Base-by-base conservation (phyloP, 108 stramenopile genomes). In the Cyclotella distinguenda region DNA sequence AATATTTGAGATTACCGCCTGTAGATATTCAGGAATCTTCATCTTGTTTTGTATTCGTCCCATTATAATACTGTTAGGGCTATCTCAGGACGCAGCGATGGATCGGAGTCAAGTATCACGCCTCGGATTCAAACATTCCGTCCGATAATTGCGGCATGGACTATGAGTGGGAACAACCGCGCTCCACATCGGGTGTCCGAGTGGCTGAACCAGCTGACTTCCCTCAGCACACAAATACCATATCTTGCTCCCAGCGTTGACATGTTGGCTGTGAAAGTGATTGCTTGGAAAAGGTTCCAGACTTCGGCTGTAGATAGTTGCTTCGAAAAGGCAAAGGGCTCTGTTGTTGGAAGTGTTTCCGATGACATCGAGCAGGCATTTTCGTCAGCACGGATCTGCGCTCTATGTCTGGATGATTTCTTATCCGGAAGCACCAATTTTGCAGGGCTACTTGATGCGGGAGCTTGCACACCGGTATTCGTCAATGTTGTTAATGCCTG, bases 61-160 rank as follows among this genome's bases (percentile, higher is more conserved):
- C n/a, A n/a, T n/a, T n/a, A n/a, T n/a, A n/a, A n/a, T n/a, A n/a
- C n/a, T n/a, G n/a, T n/a, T n/a, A n/a, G n/a, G n/a, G n/a, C n/a
- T n/a, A n/a, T n/a, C n/a, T n/a, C n/a, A n/a, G n/a, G n/a, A n/a
- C n/a, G n/a, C n/a, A n/a, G n/a, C 22, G 38, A 38, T 35, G 7
- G 45, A 54, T 22, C 32, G 51, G 22, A 58, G 57, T 32, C 42
- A 32, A 26, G 49, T 72, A 5, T 61, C 15, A 19, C 50, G 5
- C 60, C 53, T 16, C 70, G 82, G 9, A 19, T 80, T 8, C 67
- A 84, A 25, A 83, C 85, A 19, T 86, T 89, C 46, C 78, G 84
- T 44, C 91, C 91, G 8, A 85, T 88, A 55, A 32, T 91, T 27
- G 84, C 84, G 15, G 78, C 87, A 33, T 87, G 83, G 84, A 59